A percentile compares a stretch with the other conserved stretches of the same genome.
Evolutionary conservation across 2,329 filamentous ascomycete species (phyloP).

Genomic region (Fusarium sp.): DNA sequence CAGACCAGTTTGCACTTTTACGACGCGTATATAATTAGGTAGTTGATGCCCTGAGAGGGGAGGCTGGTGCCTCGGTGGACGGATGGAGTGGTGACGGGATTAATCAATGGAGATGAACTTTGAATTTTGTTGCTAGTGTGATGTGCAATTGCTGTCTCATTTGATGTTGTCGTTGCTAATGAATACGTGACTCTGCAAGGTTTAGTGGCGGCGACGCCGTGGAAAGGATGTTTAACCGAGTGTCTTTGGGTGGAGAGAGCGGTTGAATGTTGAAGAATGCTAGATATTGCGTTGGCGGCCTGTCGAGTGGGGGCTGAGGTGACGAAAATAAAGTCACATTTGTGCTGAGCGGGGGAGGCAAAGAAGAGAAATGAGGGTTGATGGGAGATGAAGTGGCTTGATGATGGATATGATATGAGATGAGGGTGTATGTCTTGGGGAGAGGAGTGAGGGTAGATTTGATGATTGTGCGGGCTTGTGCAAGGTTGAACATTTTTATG

Average conservation of each 20-base stretch:
- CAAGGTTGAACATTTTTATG: conserved; percentile 1
- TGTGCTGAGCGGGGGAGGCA: conserved; percentile 23
- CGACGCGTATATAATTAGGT: conserved; percentile 41
- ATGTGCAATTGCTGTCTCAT: neutral
- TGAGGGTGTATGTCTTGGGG: neutral
- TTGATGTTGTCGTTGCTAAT: neutral
- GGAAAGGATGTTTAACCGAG: neutral
- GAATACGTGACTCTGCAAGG: neutral
- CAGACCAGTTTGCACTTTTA: conserved; percentile 40
- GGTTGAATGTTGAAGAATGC: conserved; percentile 26
- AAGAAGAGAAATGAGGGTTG: neutral
- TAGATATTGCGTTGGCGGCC: no score
- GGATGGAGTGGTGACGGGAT: conserved; percentile 12
- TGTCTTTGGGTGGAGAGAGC: neutral
- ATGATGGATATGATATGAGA: conserved; percentile 3
- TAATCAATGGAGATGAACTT: conserved; percentile 36
- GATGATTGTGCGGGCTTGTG: neutral
- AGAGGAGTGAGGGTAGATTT: neutral
- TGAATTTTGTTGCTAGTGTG: conserved; percentile 12
- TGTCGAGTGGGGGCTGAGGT: conserved; percentile 15
- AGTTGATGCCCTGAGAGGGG: conserved; percentile 20
- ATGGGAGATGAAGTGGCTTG: conserved; percentile 35
- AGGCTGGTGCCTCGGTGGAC: conserved; percentile 9
- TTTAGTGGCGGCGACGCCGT: neutral
- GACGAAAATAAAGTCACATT: conserved; percentile 23